Evolutionary conservation across 768 basidiomycete species (phyloP), one percentile per base, ranked within the genome.

Genomic region (Cystofilobasidium capitatum): DNA sequence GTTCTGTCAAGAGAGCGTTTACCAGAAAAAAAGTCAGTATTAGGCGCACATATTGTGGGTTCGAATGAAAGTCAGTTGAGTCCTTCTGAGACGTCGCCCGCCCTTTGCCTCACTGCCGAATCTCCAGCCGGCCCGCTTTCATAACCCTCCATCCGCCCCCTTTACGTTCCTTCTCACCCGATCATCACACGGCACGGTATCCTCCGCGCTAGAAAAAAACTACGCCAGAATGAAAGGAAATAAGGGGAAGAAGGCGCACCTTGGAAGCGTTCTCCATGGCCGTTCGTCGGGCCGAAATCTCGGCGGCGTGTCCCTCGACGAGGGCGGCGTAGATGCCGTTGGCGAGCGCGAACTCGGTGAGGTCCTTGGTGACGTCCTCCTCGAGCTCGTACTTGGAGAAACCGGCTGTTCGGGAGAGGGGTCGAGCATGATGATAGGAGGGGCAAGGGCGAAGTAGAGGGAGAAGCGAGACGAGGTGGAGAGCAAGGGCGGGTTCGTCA

Each of bases 241-340:
- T 9, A 33, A 49, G 20, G 14, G 12, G 39, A 2, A 20, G 44
- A 35, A 39, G 14, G 71, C 74, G 58, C 71, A 76, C 75, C 75
- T 99, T 99, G 72, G 93, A 91, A 58, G 94, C 94, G 76, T 91
- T 98, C 84, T 98, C 96, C 96, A 99, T 99, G 75, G 96, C 96
- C 73, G 94, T 97, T 73, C 94, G 88, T 69, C 79, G 70, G 74
- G 89, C 86, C 72, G 87, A 89, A 76, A 87, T 88, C 79, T 97
- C 94, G 74, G 93, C 91, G 60, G 94, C 94, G 77, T 97, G 92
- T 64, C 86, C 88, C 79, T 99, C 94, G 31, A 89, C 87, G 54
- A 99, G 87, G 60, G 91, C 86, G 71, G 92, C 87, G 78, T 85
- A 98, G 81, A 99, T 84, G 70, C 91, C 91, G 79, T 98, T 98